Base-by-base conservation (phyloP, 2,329 filamentous ascomycete genomes). In the Fusarium lateritium region DNA sequence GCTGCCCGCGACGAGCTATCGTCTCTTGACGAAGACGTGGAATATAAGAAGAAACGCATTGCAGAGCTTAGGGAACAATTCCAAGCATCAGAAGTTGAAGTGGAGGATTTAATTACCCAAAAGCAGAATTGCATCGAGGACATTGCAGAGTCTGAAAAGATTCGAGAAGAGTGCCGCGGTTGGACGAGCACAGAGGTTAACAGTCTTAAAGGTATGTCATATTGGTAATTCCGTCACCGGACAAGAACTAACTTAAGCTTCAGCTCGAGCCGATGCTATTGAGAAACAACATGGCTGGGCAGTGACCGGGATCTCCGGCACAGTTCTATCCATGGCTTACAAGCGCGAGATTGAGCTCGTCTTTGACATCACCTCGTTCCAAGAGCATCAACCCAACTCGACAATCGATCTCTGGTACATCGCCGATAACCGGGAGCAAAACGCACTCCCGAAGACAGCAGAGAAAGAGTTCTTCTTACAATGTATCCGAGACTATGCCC, bases 151-250 rank as follows among this genome's bases (percentile, higher is more conserved):
- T 93, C 94, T 0, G 94, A 98, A 78, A 90, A 89, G 68, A 85
- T 97, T 26, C 88, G 92, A 65, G 94, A 98, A 77, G 92, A 97
- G 74, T 97, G 92, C 77, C 89, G 94, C 54, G 94, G 95, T 39
- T 98, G 94, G 91, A 95, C 91, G 58, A 88, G 91, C 53, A 90
- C 86, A 28, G 96, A 98, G 79, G 93, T 98, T 67, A 87, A 87
- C 67, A 83, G 84, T 39, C 83, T 97, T n/a, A 94, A 94, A 86
- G 87, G 92, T 93, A 85, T 31, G 76, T 45, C 34, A 19, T 8
- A 15, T 36, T 28, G 9, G 36, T 11, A 14, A 22, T 8, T 22
- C 5, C 33, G 19, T 33, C 15, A 26, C 44, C n/a, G 36, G 13
- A 15, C 10, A 15, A 6, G 22, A 51, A 63, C 81, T 86, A 76